Conservation (phyloP, 1,284 basidiomycete species). For the Ganoderma sp. region DNA sequence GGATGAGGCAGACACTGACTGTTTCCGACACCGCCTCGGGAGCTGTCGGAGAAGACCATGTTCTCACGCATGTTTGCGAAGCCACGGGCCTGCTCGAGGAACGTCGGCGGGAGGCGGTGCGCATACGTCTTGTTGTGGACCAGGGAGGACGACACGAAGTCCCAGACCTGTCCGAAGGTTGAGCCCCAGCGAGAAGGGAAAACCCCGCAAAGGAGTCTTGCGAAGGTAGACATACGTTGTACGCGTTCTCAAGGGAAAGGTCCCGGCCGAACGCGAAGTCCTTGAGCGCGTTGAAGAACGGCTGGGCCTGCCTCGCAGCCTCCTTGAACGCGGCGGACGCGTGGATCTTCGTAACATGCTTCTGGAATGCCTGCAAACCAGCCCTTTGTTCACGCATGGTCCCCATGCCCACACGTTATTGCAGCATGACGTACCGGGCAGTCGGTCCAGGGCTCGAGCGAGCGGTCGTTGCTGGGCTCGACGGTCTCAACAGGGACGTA, state of each 20-base stretch:
- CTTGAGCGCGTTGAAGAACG: constrained; percentile 69
- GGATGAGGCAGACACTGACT: constrained; percentile 44
- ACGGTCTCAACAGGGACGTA: constrained; percentile 86
- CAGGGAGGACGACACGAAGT: constrained; percentile 77
- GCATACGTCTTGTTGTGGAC: constrained; percentile 82
- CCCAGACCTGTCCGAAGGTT: constrained; percentile 60
- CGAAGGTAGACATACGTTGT: constrained; percentile 62
- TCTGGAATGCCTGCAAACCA: constrained; percentile 58
- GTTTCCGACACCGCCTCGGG: constrained; percentile 75
- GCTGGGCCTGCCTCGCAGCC: constrained; percentile 56
- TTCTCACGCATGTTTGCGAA: constrained; percentile 82
- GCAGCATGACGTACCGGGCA: constrained; percentile 63
- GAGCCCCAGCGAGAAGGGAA: background rate
- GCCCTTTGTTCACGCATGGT: background rate
- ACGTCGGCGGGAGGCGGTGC: constrained; percentile 70
- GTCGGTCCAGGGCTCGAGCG: constrained; percentile 84
- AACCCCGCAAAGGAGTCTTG: too few relatives aligned
- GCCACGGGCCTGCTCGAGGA: constrained; percentile 70
- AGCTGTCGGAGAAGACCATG: constrained; percentile 71
- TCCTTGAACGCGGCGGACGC: constrained; percentile 69
- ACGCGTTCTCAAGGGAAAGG: constrained; percentile 74
- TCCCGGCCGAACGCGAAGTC: constrained; percentile 75
- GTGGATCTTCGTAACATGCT: constrained; percentile 64
- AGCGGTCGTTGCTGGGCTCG: constrained; percentile 81
- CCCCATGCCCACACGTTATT: background rate